phyloP scores from a whole-genome alignment of 2,329 filamentous ascomycete species.

The Orbilia blumenaviensis region DNA sequence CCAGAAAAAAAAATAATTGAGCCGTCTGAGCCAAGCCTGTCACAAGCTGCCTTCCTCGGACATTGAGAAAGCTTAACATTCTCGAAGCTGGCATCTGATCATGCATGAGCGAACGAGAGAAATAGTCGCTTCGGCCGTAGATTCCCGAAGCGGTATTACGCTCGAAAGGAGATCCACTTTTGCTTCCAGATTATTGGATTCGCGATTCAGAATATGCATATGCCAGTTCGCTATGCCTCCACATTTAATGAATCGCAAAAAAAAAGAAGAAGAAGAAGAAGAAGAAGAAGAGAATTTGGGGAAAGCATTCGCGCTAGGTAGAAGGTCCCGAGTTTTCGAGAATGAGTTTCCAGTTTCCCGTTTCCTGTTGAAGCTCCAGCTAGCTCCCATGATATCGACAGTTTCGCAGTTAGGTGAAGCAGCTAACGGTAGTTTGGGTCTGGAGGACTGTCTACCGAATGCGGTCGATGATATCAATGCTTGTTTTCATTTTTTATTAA shows the following conservation, averaged over 20 bases:
- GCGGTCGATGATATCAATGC: conserved; percentile 8
- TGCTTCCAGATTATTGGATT: conserved; percentile 16
- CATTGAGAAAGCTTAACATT: conserved; percentile 45
- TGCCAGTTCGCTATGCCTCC: not conserved
- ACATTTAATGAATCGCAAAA: conserved; percentile 5
- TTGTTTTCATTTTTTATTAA: too few relatives aligned
- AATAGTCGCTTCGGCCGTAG: conserved; percentile 39
- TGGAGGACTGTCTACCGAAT: not conserved
- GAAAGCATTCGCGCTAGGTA: conserved; percentile 26
- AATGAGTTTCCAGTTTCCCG: not conserved
- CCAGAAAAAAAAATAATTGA: conserved; percentile 37
- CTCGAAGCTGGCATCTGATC: conserved; percentile 47
- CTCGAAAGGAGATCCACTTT: conserved; percentile 26
- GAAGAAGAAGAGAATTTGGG: too few relatives aligned
- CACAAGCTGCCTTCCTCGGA: conserved; percentile 54
- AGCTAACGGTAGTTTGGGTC: too few relatives aligned
- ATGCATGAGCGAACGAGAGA: conserved; percentile 2
- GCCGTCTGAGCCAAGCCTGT: conserved; percentile 40
- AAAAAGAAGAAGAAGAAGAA: too few relatives aligned
- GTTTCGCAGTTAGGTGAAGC: too few relatives aligned
- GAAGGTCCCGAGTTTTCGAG: conserved; percentile 24
- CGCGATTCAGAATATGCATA: conserved; percentile 19
- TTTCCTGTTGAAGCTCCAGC: not conserved
- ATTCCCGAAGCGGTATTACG: conserved; percentile 43
- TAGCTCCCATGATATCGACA: not conserved